A percentile compares a stretch with the other conserved stretches of the same genome.
phyloP scores from a whole-genome alignment of 2,329 filamentous ascomycete genomes.

The Pseudogymnoascus sp. region DNA sequence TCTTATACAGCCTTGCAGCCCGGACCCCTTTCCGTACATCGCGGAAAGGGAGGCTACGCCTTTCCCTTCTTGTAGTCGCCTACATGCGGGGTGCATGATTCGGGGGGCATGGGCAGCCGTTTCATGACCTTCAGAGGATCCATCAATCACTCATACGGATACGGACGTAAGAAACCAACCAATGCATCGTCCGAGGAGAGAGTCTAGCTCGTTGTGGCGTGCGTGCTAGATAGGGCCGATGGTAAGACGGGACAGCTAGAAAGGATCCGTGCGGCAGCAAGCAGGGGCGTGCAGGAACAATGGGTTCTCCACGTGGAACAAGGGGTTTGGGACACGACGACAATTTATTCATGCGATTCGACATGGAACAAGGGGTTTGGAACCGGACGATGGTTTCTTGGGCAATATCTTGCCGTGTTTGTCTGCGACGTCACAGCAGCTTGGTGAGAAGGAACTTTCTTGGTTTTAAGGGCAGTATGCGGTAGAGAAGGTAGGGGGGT shows the following conservation, averaged over 20 bases:
- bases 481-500: background rate
- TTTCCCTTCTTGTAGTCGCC: background rate
- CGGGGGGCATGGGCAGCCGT: background rate
- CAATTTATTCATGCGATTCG: background rate
- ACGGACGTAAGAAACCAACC: background rate
- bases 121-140: background rate
- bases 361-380: constrained; percentile 4
- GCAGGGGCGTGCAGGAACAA: background rate
- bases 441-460: background rate
- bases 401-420: background rate
- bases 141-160: background rate
- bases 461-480: background rate
- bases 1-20: background rate
- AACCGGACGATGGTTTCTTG: background rate
- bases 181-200: background rate
- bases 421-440: background rate
- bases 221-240: background rate
- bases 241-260: background rate
- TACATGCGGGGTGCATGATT: background rate
- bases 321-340: background rate
- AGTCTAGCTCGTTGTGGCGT: background rate
- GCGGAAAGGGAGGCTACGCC: background rate
- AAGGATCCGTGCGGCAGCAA: background rate
- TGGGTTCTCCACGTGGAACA: background rate
- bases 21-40: background rate